Conservation (phyloP, 2,329 filamentous ascomycete genomes). For the Emericellopsis cladophorae region DNA sequence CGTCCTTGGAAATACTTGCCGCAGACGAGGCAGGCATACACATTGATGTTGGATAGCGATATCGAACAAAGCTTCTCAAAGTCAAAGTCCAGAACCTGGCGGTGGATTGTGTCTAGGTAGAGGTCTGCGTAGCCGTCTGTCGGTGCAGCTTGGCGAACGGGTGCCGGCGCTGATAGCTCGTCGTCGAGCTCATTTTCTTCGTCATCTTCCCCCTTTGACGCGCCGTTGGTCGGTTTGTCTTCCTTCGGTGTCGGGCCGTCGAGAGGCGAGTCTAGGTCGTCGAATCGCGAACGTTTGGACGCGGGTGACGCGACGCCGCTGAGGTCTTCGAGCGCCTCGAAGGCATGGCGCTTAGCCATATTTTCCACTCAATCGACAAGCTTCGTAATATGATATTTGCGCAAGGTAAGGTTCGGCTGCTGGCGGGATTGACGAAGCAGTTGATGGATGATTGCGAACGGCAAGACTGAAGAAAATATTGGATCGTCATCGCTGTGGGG, state of each 20-base stretch:
- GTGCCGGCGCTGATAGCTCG: conserved; percentile 23
- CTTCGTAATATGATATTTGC: too few species aligned
- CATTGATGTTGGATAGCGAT: conserved; percentile 94
- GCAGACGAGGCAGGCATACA: conserved; percentile 94
- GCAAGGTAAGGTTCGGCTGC: too few species aligned
- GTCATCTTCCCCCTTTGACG: conserved; percentile 14
- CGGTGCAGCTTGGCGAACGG: conserved; percentile 61
- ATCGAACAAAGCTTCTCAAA: conserved; percentile 98
- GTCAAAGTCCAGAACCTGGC: conserved; percentile 88
- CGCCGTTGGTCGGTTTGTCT: conserved; percentile 19
- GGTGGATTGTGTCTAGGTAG: conserved; percentile 94
- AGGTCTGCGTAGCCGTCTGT: conserved; percentile 86
- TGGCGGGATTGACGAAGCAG: too few species aligned
- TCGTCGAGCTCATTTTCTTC: conserved; percentile 28
- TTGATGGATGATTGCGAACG: too few species aligned
- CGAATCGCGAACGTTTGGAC: conserved; percentile 44
- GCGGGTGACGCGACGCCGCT: conserved; percentile 41
- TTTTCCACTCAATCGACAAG: neutral
- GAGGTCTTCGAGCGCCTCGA: conserved; percentile 46
- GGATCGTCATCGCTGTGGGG: too few species aligned
- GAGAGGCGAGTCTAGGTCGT: conserved; percentile 27
- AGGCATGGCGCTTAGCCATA: conserved; percentile 45
- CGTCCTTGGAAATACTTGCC: conserved; percentile 96
- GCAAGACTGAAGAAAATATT: too few species aligned
- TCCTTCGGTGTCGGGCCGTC: conserved; percentile 14